These are phyloP conservation scores for Russula ochroleuca DNA, from an alignment of 768 basidiomycete species.

Conservation along the genomic window DNA sequence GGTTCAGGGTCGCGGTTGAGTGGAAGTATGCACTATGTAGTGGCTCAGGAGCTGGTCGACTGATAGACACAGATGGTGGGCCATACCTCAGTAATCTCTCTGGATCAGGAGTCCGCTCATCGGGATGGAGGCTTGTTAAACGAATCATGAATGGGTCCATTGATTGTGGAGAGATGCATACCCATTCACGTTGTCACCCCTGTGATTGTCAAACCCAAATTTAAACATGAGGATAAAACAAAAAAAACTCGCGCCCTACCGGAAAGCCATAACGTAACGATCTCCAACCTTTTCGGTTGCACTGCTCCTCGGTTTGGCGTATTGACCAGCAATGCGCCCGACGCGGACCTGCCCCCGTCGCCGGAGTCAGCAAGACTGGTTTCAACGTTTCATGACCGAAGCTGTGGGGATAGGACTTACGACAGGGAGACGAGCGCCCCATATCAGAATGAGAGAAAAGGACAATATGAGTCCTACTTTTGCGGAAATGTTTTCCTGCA, in stretches of 20 bases:
- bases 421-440: conserved; percentile 91
- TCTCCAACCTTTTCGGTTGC: conserved; percentile 72
- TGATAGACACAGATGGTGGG: neutral
- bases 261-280: conserved; percentile 76
- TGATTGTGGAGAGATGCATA: conserved; percentile 33
- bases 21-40: conserved; percentile 87
- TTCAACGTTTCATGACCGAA: neutral
- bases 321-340: conserved; percentile 93
- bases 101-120: conserved; percentile 49
- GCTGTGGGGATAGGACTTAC: conserved; percentile 43
- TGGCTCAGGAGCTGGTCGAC: neutral
- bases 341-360: conserved; percentile 56
- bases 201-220: conserved; percentile 32
- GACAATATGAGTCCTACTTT: conserved; percentile 91
- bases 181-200: conserved; percentile 98
- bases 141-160: neutral
- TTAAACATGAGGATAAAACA: neutral
- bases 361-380: neutral
- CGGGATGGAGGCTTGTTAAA: conserved; percentile 51
- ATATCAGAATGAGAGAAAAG: conserved; percentile 85
- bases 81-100: conserved; percentile 60
- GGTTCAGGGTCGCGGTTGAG: conserved; percentile 89
- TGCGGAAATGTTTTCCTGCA: conserved; percentile 77
- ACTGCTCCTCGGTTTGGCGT: conserved; percentile 91
- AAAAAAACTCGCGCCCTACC: conserved; percentile 39